Evolutionary conservation across 2,329 filamentous ascomycete species (phyloP).

Genomic region (Phialophora chinensis): DNA sequence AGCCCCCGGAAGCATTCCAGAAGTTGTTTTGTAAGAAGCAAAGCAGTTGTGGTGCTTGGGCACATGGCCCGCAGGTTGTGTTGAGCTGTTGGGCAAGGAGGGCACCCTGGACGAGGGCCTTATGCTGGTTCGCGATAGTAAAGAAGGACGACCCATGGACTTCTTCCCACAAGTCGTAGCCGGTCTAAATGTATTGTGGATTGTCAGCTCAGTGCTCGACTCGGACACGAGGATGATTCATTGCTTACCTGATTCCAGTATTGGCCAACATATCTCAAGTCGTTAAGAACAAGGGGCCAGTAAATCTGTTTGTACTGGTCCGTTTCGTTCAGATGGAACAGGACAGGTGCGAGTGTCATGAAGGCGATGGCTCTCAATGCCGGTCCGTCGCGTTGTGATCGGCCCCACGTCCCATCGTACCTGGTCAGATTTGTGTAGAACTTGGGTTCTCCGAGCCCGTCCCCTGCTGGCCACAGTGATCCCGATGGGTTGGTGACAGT

Average conservation of each 20-base stretch:
- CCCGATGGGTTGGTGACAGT: conserved; percentile 72
- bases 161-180: conserved; percentile 53
- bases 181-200: conserved; percentile 12
- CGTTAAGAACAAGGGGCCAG: conserved; percentile 77
- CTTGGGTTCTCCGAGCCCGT: conserved; percentile 75
- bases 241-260: conserved; percentile 65
- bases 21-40: conserved; percentile 73
- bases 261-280: conserved; percentile 73
- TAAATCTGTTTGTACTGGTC: conserved; percentile 61
- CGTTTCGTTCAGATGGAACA: conserved; percentile 35
- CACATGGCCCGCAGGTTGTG: conserved; percentile 65
- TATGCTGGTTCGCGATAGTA: conserved; percentile 71
- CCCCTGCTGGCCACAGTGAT: conserved; percentile 54
- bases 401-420: conserved; percentile 68
- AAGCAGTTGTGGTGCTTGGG: conserved; percentile 71
- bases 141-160: conserved; percentile 78
- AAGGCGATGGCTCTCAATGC: conserved; percentile 45
- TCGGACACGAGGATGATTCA: conserved; percentile 56
- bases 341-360: conserved; percentile 39
- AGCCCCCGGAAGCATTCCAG: conserved; percentile 66
- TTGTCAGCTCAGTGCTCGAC: neutral
- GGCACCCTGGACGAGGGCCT: conserved; percentile 64
- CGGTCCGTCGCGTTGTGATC: conserved; percentile 67
- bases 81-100: conserved; percentile 68
- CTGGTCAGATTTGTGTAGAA: conserved; percentile 67